These are phyloP conservation scores for Cladosporium oxysporum DNA, from an alignment of 2,329 filamentous ascomycete genomes.

Conservation along the genomic window DNA sequence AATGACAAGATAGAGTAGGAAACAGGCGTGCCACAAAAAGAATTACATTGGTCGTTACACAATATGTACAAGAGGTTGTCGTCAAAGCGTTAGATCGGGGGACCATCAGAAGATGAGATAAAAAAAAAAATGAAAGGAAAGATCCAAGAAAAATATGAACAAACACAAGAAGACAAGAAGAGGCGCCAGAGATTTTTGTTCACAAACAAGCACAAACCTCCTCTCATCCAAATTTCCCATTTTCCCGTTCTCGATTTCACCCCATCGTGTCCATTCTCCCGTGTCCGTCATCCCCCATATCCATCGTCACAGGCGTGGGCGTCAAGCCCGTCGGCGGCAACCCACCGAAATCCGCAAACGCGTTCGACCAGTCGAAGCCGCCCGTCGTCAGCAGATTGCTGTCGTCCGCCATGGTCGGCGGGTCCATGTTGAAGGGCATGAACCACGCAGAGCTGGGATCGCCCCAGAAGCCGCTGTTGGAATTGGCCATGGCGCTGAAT, in stretches of 20 bases:
- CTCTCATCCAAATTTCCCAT: not conserved
- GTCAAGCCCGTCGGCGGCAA: constrained; percentile 29
- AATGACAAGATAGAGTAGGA: not conserved
- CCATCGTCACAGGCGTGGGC: constrained; percentile 21
- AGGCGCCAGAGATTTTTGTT: not conserved
- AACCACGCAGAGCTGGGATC: constrained; percentile 74
- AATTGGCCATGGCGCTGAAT: constrained; percentile 22
- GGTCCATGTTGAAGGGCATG: constrained; percentile 88
- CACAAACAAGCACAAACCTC: no score
- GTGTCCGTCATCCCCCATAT: constrained; percentile 22
- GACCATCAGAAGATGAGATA: not conserved
- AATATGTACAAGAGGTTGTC: constrained; percentile 1
- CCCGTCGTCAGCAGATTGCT: constrained; percentile 31
- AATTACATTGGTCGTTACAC: constrained; percentile 10
- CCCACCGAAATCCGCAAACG: constrained; percentile 31
- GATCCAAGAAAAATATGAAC: not conserved
- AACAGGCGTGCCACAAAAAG: not conserved
- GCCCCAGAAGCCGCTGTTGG: constrained; percentile 31
- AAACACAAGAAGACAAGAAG: not conserved
- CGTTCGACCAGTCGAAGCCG: constrained; percentile 35
- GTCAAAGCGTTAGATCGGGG: constrained; percentile 9
- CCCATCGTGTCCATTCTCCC: constrained; percentile 17
- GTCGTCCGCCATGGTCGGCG: constrained; percentile 53
- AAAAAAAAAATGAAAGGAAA: not conserved
- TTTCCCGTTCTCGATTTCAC: not conserved